Conservation (phyloP, 352 stramenopile species). For the Pythium folliculosum region DNA sequence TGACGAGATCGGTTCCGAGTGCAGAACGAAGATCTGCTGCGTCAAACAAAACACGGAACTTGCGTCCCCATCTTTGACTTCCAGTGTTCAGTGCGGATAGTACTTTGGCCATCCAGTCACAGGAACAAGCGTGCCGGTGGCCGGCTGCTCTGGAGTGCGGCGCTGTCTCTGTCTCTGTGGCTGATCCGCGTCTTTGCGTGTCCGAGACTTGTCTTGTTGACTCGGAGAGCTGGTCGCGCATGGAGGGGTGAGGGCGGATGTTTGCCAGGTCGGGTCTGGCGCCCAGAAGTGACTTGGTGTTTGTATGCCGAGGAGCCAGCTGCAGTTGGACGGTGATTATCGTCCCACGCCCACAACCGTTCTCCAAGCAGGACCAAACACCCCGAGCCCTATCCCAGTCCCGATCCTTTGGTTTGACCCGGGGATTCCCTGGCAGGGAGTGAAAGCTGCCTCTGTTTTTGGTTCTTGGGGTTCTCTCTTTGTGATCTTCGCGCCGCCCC, state of each 20-base stretch:
- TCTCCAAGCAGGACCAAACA: slow-evolving; percentile 7
- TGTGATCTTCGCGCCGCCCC: slow-evolving; percentile 27
- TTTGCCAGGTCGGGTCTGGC: neutral
- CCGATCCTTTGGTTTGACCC: neutral
- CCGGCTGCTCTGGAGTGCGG: neutral
- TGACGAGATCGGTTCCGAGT: too few relatives aligned
- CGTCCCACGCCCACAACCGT: neutral
- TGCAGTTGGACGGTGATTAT: neutral
- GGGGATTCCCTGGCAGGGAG: too few relatives aligned
- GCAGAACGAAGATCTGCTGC: too few relatives aligned
- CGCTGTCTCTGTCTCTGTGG: neutral
- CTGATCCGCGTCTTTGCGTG: neutral
- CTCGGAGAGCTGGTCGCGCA: neutral
- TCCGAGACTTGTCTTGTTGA: slow-evolving; percentile 1
- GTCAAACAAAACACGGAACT: too few relatives aligned
- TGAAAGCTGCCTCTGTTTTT: neutral
- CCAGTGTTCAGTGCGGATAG: too few relatives aligned
- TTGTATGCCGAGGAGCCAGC: neutral
- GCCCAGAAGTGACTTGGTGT: neutral
- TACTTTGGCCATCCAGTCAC: too few relatives aligned
- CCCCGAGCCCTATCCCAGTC: slow-evolving; percentile 17
- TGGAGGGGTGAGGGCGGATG: neutral
- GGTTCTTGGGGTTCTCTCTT: neutral
- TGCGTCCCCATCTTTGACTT: too few relatives aligned
- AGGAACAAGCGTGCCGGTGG: neutral